phyloP scores from a whole-genome alignment of 257 asterid species.

The Nicotiana sylvestris region DNA sequence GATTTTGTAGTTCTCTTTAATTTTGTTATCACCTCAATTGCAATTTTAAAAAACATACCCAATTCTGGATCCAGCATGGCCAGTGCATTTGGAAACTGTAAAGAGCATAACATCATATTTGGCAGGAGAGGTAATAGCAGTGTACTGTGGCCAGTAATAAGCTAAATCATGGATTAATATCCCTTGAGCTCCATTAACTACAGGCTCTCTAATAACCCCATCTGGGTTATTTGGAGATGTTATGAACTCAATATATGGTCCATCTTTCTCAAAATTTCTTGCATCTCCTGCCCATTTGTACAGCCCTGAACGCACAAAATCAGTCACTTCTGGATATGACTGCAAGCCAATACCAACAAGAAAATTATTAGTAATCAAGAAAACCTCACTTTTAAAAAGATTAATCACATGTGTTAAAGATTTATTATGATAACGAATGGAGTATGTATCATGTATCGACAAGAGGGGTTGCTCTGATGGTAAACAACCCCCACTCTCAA shows the following conservation, averaged over 20 bases:
- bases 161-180: conserved; percentile 62
- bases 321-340: conserved; percentile 57
- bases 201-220: conserved; percentile 47
- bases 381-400: not conserved
- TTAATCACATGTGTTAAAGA: not conserved
- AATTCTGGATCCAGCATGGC: conserved; percentile 90
- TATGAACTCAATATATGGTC: conserved; percentile 62
- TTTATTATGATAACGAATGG: not conserved
- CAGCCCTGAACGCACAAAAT: conserved; percentile 45
- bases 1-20: not conserved
- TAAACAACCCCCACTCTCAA: too few relatives aligned
- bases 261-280: conserved; percentile 30
- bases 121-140: conserved; percentile 57
- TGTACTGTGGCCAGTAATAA: conserved; percentile 91
- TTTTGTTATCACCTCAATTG: not conserved
- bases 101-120: conserved; percentile 71
- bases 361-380: not conserved
- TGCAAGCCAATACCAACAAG: conserved; percentile 19
- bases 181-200: conserved; percentile 47
- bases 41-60: conserved; percentile 38
- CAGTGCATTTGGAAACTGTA: conserved; percentile 83
- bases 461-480: too few relatives aligned
- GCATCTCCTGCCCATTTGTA: conserved; percentile 88
- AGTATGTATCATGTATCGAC: not conserved
- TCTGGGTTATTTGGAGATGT: conserved; percentile 83